Evolutionary conservation across 495 filamentous ascomycete species (phyloP), one percentile per base, ranked within the genome.

Genomic region (Hypoxylon intermedium): DNA sequence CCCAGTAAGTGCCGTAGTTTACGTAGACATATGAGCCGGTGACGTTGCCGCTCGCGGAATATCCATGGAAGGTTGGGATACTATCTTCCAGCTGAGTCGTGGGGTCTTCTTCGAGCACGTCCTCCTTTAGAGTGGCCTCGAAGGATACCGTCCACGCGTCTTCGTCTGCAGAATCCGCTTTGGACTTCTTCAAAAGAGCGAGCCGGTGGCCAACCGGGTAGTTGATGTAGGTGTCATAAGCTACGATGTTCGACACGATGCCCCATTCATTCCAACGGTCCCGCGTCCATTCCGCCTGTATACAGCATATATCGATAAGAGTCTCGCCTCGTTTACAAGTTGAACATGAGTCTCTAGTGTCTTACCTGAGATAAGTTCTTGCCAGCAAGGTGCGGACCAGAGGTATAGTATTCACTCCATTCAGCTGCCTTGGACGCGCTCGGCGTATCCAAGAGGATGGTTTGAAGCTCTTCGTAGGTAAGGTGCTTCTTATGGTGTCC

Each of bases 11-110:
- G 37, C 93, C 93, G 58, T 93, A 96, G 71, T 97, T 97, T 61
- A 87, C 90, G 71, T 88, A 96, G 20, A 96, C 89, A 34, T 82
- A 76, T 15, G 79, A 72, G 11, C 87, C 93, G 0, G 92, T 94
- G 48, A 93, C 93, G 67, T 97, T 96, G 3, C 94, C 94, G 47
- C 78, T 89, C 3, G 91, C 92, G 6, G 91, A 95, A 70, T 97
- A 98, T 20, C 94, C 94, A 73, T 98, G 92, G 75, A 98, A 98
- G 2, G 89, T 94, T 3, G 95, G 93, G 37, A 98, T 83, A 23
- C 92, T 82, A 57, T 94, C 81, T 11, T 82, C 71, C 20, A 92
- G 71, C 20, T 85, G 78, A 18, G 83, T 90, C 0, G 93, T 96
- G 4, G 82, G 78, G 69, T 98, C 95, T 51, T 97, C 86, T 0